phyloP scores from a whole-genome alignment of 257 asterid species.

The Marsdenia floribunda region DNA sequence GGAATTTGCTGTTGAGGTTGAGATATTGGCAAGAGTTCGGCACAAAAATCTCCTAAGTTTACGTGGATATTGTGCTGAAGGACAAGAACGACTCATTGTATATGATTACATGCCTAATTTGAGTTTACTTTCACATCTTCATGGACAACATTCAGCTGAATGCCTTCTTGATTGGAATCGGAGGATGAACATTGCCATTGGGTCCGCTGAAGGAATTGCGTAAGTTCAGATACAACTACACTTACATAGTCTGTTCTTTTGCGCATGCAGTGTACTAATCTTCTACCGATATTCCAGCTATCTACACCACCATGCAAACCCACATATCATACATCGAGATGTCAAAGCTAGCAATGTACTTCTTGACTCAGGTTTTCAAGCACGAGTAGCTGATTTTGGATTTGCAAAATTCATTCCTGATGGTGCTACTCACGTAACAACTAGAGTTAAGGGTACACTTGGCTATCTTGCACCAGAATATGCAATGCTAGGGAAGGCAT shows the following conservation, averaged over 20 bases:
- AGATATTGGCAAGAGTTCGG: conserved; percentile 22
- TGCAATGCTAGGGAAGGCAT: conserved; percentile 27
- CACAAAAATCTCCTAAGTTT: conserved; percentile 21
- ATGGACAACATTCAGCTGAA: conserved; percentile 26
- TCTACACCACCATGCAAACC: conserved; percentile 24
- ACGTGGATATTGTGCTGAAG: conserved; percentile 28
- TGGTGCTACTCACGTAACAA: conserved; percentile 27
- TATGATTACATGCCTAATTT: conserved; percentile 25
- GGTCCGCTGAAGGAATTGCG: conserved; percentile 23
- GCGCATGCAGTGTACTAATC: background rate
- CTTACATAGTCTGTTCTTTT: background rate
- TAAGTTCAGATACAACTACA: conserved; percentile 4
- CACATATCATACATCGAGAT: conserved; percentile 25
- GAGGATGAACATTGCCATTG: conserved; percentile 23
- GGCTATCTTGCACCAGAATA: conserved; percentile 30
- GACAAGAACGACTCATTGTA: conserved; percentile 24
- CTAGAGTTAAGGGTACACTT: conserved; percentile 22
- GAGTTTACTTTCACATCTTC: conserved; percentile 28
- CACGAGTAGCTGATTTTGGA: conserved; percentile 29
- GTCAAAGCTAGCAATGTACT: conserved; percentile 27
- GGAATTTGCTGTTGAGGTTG: conserved; percentile 28
- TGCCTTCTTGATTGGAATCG: conserved; percentile 23
- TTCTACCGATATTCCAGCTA: conserved; percentile 13
- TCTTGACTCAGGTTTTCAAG: conserved; percentile 22
- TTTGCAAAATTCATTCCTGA: conserved; percentile 27